Evolutionary conservation across 768 basidiomycete genomes (phyloP).

Genomic region (Rhodotorula babjevae): DNA sequence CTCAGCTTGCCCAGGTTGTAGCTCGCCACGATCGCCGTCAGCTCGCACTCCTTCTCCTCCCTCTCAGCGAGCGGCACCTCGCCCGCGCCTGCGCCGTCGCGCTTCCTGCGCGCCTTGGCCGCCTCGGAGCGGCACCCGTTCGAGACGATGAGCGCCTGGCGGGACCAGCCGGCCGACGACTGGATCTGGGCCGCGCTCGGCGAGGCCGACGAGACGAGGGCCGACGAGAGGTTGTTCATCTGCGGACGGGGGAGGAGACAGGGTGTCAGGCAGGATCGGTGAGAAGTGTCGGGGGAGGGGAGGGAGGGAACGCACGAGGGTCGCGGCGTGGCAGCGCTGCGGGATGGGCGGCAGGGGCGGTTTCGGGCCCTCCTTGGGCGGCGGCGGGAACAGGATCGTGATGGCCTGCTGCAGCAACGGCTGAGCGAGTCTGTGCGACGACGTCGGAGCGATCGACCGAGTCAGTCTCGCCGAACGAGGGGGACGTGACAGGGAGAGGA

Average conservation of each 20-base stretch:
- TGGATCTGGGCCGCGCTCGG: conserved; percentile 15
- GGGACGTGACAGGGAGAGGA: neutral
- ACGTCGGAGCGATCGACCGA: neutral
- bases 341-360: conserved; percentile 20
- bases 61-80: conserved; percentile 22
- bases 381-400: conserved; percentile 30
- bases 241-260: neutral
- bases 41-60: conserved; percentile 37
- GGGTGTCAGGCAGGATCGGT: too few species aligned
- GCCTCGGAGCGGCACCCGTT: conserved; percentile 23
- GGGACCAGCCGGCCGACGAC: conserved; percentile 27
- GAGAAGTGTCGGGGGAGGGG: neutral
- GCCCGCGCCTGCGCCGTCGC: neutral
- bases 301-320: conserved; percentile 18
- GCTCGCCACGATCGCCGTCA: conserved; percentile 24
- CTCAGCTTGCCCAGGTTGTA: conserved; percentile 38
- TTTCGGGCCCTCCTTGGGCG: conserved; percentile 12
- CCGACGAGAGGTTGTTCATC: conserved; percentile 41
- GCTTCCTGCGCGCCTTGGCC: neutral
- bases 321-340: conserved; percentile 34
- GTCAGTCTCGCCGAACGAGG: neutral
- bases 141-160: conserved; percentile 25
- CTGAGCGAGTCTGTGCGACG: conserved; percentile 23
- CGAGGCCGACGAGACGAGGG: conserved; percentile 26
- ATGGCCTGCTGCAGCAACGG: conserved; percentile 36